Percentiles rank a stretch among this genome's conserved stretches.
Evolutionary conservation across 176 grass and related monocot genomes (phyloP).

Genomic region (Olyra latifolia): DNA sequence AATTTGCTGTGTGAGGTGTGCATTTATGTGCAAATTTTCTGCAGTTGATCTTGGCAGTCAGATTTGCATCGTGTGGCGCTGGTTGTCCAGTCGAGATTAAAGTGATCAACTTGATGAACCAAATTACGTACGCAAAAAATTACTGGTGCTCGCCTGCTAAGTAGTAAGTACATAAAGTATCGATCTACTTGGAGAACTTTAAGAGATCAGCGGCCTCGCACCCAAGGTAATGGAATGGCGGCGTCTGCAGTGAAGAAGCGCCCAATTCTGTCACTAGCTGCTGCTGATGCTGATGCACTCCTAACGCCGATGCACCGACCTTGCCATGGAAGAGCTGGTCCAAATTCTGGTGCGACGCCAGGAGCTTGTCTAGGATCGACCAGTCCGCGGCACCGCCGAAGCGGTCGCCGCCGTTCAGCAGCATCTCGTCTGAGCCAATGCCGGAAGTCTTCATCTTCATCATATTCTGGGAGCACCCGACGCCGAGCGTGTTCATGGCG

Average conservation of each 20-base stretch:
- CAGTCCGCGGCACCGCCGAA: constrained; percentile 47
- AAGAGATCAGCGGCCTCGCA: constrained; percentile 40
- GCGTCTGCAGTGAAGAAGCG: constrained; percentile 52
- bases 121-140: constrained; percentile 16
- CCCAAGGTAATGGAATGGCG: constrained; percentile 64
- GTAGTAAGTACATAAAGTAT: not conserved
- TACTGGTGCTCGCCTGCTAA: constrained; percentile 10
- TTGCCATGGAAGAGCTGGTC: constrained; percentile 77
- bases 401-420: constrained; percentile 6
- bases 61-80: no score
- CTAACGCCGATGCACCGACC: not conserved
- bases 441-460: constrained; percentile 42
- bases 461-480: constrained; percentile 52
- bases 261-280: constrained; percentile 46
- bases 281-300: constrained; percentile 34
- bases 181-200: constrained; percentile 60
- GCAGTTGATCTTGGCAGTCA: no score
- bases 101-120: not conserved
- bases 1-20: no score
- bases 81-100: not conserved
- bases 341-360: constrained; percentile 75
- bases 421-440: not conserved
- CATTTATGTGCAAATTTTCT: no score
- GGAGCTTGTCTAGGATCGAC: constrained; percentile 93
- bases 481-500: constrained; percentile 44